A percentile compares a stretch with the other conserved stretches of the same genome.
These are phyloP conservation scores for Ananas comosus DNA, from an alignment of 176 grass and related monocot species.

Conservation along the genomic window DNA sequence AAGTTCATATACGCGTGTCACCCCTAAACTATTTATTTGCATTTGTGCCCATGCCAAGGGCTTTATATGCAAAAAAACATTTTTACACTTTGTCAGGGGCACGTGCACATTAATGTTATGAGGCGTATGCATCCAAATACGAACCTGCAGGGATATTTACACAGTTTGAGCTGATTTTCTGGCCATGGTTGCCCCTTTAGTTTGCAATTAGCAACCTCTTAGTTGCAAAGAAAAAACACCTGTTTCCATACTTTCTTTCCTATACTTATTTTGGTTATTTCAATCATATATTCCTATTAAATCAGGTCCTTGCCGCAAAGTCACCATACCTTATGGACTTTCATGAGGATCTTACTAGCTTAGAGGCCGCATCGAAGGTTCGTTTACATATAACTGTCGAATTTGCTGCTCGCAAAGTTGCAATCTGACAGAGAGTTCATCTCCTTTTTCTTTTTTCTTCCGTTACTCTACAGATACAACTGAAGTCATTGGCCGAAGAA, in stretches of 20 bases:
- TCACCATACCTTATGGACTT: constrained; percentile 78
- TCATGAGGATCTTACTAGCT: constrained; percentile 67
- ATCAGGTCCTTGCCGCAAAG: constrained; percentile 76
- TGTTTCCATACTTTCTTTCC: neutral
- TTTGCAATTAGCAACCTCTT: no score
- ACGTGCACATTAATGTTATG: no score
- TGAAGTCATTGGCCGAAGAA: constrained; percentile 97
- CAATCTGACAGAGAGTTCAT: neutral
- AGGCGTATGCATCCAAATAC: neutral
- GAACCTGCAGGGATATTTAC: no score
- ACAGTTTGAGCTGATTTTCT: no score
- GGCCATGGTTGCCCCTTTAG: no score
- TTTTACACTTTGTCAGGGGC: no score
- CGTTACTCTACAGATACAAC: constrained; percentile 63
- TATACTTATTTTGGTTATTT: neutral
- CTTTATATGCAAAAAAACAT: no score
- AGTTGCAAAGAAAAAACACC: no score
- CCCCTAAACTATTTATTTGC: no score
- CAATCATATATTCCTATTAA: constrained; percentile 11
- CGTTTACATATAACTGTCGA: constrained; percentile 3
- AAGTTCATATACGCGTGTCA: no score
- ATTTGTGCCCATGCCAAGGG: no score
- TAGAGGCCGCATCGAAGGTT: constrained; percentile 97
- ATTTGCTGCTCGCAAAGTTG: neutral
- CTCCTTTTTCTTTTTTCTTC: constrained; percentile 19